Evolutionary conservation across 257 asterid species (phyloP).

Genomic region (Nyctanthes arbortristis): DNA sequence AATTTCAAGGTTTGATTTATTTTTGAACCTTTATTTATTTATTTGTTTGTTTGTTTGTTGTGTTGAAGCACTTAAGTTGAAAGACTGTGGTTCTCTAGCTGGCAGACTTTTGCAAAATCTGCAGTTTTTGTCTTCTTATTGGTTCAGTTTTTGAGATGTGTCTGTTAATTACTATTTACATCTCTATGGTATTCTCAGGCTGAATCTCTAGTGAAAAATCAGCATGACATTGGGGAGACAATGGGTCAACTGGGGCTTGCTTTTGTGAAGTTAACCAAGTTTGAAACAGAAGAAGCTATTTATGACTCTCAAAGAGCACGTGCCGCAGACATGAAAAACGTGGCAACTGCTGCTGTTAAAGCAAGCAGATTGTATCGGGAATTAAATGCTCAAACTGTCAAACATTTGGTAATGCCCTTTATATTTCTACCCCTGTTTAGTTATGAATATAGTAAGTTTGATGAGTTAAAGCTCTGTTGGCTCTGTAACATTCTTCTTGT

Average conservation of each 20-base stretch:
- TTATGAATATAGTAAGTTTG: not conserved
- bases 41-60: too few species aligned
- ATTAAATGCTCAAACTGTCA: conserved; percentile 89
- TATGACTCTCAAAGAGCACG: conserved; percentile 82
- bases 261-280: conserved; percentile 88
- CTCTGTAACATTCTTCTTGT: not conserved
- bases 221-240: conserved; percentile 97
- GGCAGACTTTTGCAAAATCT: not conserved
- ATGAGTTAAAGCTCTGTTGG: not conserved
- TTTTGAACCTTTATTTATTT: too few species aligned
- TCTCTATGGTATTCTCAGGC: conserved; percentile 53
- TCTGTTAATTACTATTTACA: conserved; percentile 14
- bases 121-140: not conserved
- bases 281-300: conserved; percentile 88
- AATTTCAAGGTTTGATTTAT: not conserved
- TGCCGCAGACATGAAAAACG: conserved; percentile 86
- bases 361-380: conserved; percentile 96
- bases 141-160: not conserved
- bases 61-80: not conserved
- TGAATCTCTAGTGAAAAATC: conserved; percentile 88
- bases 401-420: conserved; percentile 75
- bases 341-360: conserved; percentile 95
- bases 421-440: conserved; percentile 8
- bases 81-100: not conserved
- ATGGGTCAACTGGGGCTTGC: conserved; percentile 94